Evolutionary conservation across 176 grass and related monocot genomes (phyloP).

Genomic region (Paspalum vaginatum): DNA sequence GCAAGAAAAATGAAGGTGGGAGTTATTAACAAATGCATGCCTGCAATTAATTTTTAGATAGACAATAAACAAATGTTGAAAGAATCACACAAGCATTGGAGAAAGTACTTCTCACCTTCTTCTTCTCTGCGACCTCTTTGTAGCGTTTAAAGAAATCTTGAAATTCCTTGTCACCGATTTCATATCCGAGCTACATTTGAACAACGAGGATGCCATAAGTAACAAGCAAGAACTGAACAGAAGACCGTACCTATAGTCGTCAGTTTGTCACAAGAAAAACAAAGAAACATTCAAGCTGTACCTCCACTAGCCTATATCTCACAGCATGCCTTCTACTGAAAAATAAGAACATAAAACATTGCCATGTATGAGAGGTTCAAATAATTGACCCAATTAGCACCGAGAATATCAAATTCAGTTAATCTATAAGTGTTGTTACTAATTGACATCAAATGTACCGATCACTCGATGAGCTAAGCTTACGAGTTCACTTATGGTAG

Average conservation of each 20-base stretch:
- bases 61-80: not conserved
- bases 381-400: slow-evolving; percentile 33
- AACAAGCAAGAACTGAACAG: no score
- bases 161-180: slow-evolving; percentile 85
- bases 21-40: not conserved
- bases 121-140: slow-evolving; percentile 99
- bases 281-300: slow-evolving; percentile 44
- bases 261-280: slow-evolving; percentile 7
- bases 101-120: slow-evolving; percentile 56
- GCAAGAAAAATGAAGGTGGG: not conserved
- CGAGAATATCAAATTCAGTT: slow-evolving; percentile 3
- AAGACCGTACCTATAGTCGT: no score
- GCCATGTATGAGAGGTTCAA: not conserved
- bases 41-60: not conserved
- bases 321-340: slow-evolving; percentile 95
- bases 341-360: slow-evolving; percentile 40
- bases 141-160: slow-evolving; percentile 97
- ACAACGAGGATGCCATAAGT: slow-evolving; percentile 19
- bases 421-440: slow-evolving; percentile 32
- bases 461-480: not conserved
- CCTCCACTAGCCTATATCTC: slow-evolving; percentile 85
- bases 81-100: not conserved
- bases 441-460: no score
- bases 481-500: not conserved
- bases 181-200: slow-evolving; percentile 83